Evolutionary conservation across 2,329 filamentous ascomycete species (phyloP).

Genomic region (Berkeleyomyces basicola): DNA sequence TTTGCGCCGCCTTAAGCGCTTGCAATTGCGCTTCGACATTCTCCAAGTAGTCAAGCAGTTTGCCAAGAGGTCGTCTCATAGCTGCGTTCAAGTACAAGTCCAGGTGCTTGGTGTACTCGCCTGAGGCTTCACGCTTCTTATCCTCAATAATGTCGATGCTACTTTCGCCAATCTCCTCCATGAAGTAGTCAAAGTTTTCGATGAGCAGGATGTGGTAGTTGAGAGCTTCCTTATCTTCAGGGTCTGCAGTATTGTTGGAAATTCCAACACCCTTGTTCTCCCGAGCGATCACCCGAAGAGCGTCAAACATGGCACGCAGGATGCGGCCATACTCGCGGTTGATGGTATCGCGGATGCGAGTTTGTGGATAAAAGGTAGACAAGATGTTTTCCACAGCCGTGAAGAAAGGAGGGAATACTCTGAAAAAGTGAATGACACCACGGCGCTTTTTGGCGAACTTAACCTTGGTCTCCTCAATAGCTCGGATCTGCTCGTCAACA

Average conservation of each 20-base stretch:
- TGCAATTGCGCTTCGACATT: conserved; percentile 62
- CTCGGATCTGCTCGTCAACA: conserved; percentile 84
- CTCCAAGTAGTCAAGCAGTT: conserved; percentile 80
- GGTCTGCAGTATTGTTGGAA: conserved; percentile 30
- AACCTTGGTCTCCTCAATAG: conserved; percentile 95
- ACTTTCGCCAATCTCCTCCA: conserved; percentile 67
- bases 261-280: conserved; percentile 41
- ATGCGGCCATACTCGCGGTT: conserved; percentile 80
- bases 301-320: conserved; percentile 93
- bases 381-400: conserved; percentile 73
- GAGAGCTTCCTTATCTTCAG: conserved; percentile 87
- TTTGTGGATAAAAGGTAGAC: conserved; percentile 33
- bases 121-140: conserved; percentile 63
- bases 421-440: conserved; percentile 89
- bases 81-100: conserved; percentile 73
- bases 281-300: conserved; percentile 78
- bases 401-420: conserved; percentile 80
- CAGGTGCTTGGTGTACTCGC: conserved; percentile 77
- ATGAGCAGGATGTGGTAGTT: conserved; percentile 97
- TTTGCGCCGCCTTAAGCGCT: conserved; percentile 39
- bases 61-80: conserved; percentile 75
- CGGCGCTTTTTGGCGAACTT: conserved; percentile 91
- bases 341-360: conserved; percentile 53
- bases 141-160: conserved; percentile 61
- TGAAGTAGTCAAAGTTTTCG: conserved; percentile 97